Conservation (phyloP, 768 basidiomycete species). For the Mycena alexandri region DNA sequence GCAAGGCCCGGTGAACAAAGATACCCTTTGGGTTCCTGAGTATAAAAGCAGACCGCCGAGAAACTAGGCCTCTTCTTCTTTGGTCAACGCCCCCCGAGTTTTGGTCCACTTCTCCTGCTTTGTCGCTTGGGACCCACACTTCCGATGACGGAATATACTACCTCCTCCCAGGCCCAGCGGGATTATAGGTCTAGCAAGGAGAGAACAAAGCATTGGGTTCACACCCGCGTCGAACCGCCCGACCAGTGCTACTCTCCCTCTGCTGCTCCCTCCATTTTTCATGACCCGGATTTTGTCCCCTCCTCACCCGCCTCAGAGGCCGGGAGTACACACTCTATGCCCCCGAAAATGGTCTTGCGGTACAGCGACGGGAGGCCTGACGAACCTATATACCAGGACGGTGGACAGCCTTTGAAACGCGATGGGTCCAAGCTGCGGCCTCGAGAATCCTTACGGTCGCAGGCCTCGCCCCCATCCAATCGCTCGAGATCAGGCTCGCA, state of each 20-base stretch:
- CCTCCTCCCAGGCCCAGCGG: conserved; percentile 67
- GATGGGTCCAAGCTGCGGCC: conserved; percentile 41
- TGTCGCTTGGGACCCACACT: conserved; percentile 25
- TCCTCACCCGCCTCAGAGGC: conserved; percentile 61
- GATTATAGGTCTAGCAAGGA: conserved; percentile 71
- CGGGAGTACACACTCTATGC: conserved; percentile 65
- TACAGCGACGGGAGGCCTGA: conserved; percentile 76
- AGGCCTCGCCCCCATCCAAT: conserved; percentile 48
- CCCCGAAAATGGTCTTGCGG: conserved; percentile 80
- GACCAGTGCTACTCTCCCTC: conserved; percentile 69
- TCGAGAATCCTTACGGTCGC: conserved; percentile 45
- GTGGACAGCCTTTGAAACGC: conserved; percentile 41
- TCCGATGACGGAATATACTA: conserved; percentile 39
- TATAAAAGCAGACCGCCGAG: conserved; percentile 34
- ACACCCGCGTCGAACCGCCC: conserved; percentile 52
- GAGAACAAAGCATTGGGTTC: conserved; percentile 76
- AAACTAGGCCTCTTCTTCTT: conserved; percentile 38
- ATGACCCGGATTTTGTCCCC: conserved; percentile 52
- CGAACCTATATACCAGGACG: conserved; percentile 65
- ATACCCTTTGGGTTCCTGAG: conserved; percentile 27
- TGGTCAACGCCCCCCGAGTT: conserved; percentile 31
- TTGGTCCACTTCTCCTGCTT: conserved; percentile 27
- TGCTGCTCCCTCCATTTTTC: conserved; percentile 63
- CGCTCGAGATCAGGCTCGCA: conserved; percentile 58
- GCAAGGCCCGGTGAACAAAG: conserved; percentile 33